phyloP scores from a whole-genome alignment of 2,329 filamentous ascomycete genomes.

The Cadophora sp. region DNA sequence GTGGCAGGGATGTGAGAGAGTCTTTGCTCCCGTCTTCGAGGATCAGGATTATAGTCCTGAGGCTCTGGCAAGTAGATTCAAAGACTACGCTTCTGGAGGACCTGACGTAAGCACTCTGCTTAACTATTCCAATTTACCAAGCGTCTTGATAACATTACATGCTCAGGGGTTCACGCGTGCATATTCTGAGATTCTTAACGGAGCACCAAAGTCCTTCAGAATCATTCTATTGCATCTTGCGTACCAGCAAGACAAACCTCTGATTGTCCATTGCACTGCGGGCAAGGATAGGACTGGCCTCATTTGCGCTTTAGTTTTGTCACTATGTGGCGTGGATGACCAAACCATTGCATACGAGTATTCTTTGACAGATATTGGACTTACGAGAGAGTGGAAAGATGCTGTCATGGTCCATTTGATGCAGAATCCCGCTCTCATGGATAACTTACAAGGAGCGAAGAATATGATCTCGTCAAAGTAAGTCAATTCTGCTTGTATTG shows the following conservation, averaged over 20 bases:
- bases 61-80: conserved; percentile 64
- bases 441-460: conserved; percentile 46
- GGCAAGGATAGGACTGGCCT: conserved; percentile 82
- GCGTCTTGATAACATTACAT: conserved; percentile 25
- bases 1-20: conserved; percentile 58
- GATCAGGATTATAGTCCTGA: conserved; percentile 68
- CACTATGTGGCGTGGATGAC: conserved; percentile 66
- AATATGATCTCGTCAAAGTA: conserved; percentile 52
- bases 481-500: conserved; percentile 8
- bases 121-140: background rate
- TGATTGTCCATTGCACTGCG: conserved; percentile 76
- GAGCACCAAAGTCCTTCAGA: conserved; percentile 59
- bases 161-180: conserved; percentile 65
- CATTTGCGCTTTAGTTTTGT: conserved; percentile 68
- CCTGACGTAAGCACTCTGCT: conserved; percentile 46
- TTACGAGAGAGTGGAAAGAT: conserved; percentile 57
- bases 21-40: conserved; percentile 70
- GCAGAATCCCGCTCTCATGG: conserved; percentile 55
- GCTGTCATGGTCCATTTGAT: conserved; percentile 58
- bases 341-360: conserved; percentile 72
- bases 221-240: conserved; percentile 53
- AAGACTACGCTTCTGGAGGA: conserved; percentile 63
- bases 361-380: conserved; percentile 66
- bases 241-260: conserved; percentile 51
- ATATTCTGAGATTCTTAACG: conserved; percentile 65